Conservation (phyloP, 805 yeast genomes). For the Candida schatavii region DNA sequence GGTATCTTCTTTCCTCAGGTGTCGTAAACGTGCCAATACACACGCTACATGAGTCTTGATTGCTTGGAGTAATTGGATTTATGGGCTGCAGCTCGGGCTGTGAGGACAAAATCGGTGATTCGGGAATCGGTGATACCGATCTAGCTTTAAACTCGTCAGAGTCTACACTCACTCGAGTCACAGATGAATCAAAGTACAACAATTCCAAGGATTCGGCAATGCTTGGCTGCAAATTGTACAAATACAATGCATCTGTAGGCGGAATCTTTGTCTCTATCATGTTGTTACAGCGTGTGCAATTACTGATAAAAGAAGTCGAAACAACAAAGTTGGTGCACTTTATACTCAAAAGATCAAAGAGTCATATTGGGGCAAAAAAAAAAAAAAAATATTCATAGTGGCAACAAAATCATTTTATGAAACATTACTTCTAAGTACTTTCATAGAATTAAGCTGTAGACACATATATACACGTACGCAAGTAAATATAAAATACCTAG, state of each 20-base stretch:
- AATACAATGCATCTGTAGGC: constrained; percentile 30
- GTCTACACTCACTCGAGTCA: constrained; percentile 32
- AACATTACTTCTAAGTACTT: no score
- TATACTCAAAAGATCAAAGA: not conserved
- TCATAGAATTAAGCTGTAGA: no score
- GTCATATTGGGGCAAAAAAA: not conserved
- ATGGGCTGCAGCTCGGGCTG: not conserved
- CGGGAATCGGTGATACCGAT: not conserved
- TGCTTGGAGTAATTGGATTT: not conserved
- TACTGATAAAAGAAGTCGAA: no score
- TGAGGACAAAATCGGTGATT: not conserved
- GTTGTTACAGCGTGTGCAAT: no score
- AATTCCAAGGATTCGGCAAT: constrained; percentile 48
- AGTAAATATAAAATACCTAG: no score
- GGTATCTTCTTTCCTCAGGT: constrained; percentile 27
- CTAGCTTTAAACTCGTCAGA: not conserved
- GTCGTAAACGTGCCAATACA: constrained; percentile 5
- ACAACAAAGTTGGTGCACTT: no score
- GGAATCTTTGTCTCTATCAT: not conserved
- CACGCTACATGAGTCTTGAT: constrained; percentile 17
- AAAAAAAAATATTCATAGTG: no score
- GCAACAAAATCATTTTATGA: no score
- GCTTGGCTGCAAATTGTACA: constrained; percentile 43
- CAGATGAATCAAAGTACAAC: constrained; percentile 52
- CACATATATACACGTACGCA: no score